These are phyloP conservation scores for Saccharomyces jurei DNA, from an alignment of 805 yeast species.

Conservation along the genomic window DNA sequence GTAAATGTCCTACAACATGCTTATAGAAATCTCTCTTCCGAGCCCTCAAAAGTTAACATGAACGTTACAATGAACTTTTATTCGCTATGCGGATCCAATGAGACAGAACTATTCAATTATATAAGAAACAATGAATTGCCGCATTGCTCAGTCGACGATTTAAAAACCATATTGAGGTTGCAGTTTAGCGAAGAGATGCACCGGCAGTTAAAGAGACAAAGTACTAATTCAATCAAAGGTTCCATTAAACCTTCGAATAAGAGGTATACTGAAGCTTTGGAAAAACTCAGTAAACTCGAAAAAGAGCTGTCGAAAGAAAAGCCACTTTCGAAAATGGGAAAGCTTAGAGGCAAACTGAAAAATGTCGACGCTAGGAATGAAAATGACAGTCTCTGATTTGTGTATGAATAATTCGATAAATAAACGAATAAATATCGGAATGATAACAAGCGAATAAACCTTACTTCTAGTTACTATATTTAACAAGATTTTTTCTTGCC, in stretches of 20 bases:
- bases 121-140: constrained; percentile 13
- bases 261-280: constrained; percentile 23
- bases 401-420: not conserved
- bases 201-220: constrained; percentile 15
- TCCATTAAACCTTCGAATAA: constrained; percentile 21
- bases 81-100: constrained; percentile 19
- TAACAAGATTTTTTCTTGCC: not conserved
- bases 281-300: constrained; percentile 3
- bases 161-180: constrained; percentile 24
- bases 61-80: constrained; percentile 18
- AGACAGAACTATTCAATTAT: constrained; percentile 14
- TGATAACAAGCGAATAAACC: not conserved
- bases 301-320: not conserved
- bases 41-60: constrained; percentile 19
- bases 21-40: constrained; percentile 17
- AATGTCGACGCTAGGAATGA: not conserved
- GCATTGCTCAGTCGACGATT: constrained; percentile 13
- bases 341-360: not conserved
- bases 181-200: constrained; percentile 26
- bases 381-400: not conserved
- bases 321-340: not conserved
- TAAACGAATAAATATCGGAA: not conserved
- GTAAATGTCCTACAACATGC: constrained; percentile 27
- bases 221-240: constrained; percentile 10
- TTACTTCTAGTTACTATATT: not conserved